phyloP scores from a whole-genome alignment of 2,329 filamentous ascomycete species.

The Emmonsia crescens region DNA sequence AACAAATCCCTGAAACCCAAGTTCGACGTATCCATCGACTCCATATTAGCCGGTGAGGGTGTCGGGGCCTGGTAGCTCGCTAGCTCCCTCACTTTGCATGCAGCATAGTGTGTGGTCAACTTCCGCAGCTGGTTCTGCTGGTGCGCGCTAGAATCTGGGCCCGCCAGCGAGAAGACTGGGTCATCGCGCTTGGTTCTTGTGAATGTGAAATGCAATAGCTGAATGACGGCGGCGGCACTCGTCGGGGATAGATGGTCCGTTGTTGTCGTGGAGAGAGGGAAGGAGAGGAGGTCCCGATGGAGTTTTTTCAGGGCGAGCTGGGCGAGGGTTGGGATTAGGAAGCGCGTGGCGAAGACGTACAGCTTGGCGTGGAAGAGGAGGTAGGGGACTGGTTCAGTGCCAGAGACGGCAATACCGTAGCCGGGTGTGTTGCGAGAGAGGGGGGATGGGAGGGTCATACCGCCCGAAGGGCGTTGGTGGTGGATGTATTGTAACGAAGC shows the following conservation, averaged over 20 bases:
- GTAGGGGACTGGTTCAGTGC: constrained; percentile 21
- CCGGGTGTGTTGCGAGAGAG: constrained; percentile 7
- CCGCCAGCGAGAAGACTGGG: constrained; percentile 25
- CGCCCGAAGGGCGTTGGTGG: constrained; percentile 12
- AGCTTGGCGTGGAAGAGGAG: constrained; percentile 35
- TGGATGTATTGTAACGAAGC: constrained; percentile 25
- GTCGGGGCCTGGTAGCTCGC: constrained; percentile 19
- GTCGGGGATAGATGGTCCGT: constrained; percentile 5
- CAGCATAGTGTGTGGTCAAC: constrained; percentile 31
- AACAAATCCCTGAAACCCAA: constrained; percentile 27
- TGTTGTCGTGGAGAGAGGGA: constrained; percentile 16
- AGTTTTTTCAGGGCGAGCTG: constrained; percentile 32
- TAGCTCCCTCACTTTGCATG: constrained; percentile 31
- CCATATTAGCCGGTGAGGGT: constrained; percentile 10
- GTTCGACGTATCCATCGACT: constrained; percentile 17
- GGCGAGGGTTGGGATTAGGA: constrained; percentile 30
- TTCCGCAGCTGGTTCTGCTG: constrained; percentile 32
- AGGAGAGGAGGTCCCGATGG: constrained; percentile 26
- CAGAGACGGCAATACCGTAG: constrained; percentile 8
- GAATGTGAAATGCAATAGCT: constrained; percentile 31
- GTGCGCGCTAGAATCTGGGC: constrained; percentile 21
- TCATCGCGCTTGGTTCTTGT: constrained; percentile 30
- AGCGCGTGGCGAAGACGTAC: constrained; percentile 34
- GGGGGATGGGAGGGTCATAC: constrained; percentile 5
- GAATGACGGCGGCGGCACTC: constrained; percentile 27